These are phyloP conservation scores for Paramarasmius palmivorus DNA, from an alignment of 1,284 basidiomycete species.

Conservation along the genomic window DNA sequence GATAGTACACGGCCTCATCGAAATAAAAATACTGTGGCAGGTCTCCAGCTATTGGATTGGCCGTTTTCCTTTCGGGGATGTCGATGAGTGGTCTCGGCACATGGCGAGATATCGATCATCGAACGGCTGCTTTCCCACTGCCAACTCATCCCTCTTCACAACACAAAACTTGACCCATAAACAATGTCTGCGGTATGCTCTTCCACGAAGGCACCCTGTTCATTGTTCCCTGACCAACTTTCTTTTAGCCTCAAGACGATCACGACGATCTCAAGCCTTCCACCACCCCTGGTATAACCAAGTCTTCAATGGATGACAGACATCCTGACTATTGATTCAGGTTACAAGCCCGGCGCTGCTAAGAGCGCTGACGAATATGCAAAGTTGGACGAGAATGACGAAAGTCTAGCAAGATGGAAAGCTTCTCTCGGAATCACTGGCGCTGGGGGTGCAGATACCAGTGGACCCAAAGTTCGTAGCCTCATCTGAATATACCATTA, in stretches of 20 bases:
- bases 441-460: conserved; percentile 40
- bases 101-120: no score
- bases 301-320: conserved; percentile 2
- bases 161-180: conserved; percentile 17
- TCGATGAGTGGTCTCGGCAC: no score
- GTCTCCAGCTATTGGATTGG: no score
- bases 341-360: conserved; percentile 69
- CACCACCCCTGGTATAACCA: conserved; percentile 58
- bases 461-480: conserved; percentile 64
- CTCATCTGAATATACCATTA: conserved; percentile 1
- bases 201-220: background rate
- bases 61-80: no score
- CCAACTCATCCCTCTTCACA: conserved; percentile 11
- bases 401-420: conserved; percentile 88
- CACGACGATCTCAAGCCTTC: conserved; percentile 65
- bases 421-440: conserved; percentile 83
- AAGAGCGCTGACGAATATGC: conserved; percentile 74
- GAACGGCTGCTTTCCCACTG: background rate
- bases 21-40: no score
- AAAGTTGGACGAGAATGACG: conserved; percentile 81
- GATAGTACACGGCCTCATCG: no score
- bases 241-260: conserved; percentile 49
- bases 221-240: background rate
- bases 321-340: conserved; percentile 36
- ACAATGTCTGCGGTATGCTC: conserved; percentile 44